A percentile compares a stretch with the other conserved stretches of the same genome.
These are phyloP conservation scores for Schoenoplectus tabernaemontani DNA, from an alignment of 202 grass and related monocot genomes.

Conservation along the genomic window DNA sequence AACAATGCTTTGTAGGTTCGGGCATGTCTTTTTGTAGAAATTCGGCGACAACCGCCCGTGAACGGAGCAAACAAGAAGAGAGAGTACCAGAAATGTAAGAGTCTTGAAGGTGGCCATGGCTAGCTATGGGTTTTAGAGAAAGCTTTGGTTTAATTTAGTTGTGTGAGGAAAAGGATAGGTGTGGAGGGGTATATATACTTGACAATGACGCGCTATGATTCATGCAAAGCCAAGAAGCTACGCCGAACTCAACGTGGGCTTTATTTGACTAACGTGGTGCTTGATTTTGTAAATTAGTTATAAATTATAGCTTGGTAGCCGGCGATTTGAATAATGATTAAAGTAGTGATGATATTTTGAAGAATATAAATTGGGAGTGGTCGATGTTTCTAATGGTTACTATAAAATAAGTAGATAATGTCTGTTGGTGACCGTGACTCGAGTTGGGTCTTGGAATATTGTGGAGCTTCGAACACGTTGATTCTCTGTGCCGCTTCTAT, in stretches of 20 bases:
- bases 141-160: not conserved
- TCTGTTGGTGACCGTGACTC: not conserved
- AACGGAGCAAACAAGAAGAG: conserved; percentile 1
- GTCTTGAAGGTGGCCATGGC: not conserved
- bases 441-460: not conserved
- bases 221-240: not conserved
- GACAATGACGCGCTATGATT: conserved; percentile 1
- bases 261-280: conserved; percentile 5
- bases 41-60: conserved; percentile 31
- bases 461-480: no score
- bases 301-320: not conserved
- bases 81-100: conserved; percentile 8
- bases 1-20: conserved; percentile 38
- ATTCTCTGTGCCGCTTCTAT: no score
- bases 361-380: not conserved
- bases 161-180: not conserved
- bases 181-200: not conserved
- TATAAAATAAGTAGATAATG: not conserved
- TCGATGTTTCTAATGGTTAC: not conserved
- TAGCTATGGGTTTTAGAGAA: not conserved
- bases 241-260: not conserved
- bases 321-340: conserved; percentile 5
- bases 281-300: not conserved
- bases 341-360: not conserved
- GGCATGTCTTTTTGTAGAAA: conserved; percentile 44